Percentiles rank a stretch among this genome's conserved stretches.
phyloP scores from a whole-genome alignment of 768 basidiomycete species.

The Psilocybe cyanescens region DNA sequence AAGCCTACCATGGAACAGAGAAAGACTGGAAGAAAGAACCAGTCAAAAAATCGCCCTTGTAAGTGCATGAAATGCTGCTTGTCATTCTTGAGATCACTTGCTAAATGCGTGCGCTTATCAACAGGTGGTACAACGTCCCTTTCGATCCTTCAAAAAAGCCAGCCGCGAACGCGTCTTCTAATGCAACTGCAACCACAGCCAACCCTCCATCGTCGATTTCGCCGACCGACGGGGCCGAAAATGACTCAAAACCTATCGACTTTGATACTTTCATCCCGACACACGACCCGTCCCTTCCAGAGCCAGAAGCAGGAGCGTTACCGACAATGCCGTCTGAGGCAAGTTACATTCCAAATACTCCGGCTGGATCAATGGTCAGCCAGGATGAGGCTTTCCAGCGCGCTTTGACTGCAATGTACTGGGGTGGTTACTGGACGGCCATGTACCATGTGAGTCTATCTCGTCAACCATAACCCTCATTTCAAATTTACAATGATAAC shows the following conservation, averaged over 20 bases:
- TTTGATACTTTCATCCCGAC: conserved; percentile 73
- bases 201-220: not conserved
- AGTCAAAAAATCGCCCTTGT: conserved; percentile 76
- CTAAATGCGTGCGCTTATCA: conserved; percentile 23
- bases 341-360: conserved; percentile 31
- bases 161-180: conserved; percentile 11
- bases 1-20: conserved; percentile 69
- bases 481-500: not conserved
- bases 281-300: conserved; percentile 63
- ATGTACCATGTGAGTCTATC: conserved; percentile 68
- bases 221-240: conserved; percentile 29
- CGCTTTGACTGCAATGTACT: conserved; percentile 82
- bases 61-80: conserved; percentile 28
- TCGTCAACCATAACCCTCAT: not conserved
- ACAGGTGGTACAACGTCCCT: conserved; percentile 82
- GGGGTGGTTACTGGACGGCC: conserved; percentile 88
- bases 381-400: conserved; percentile 80
- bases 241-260: conserved; percentile 65
- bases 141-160: conserved; percentile 31
- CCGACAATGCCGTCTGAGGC: conserved; percentile 8
- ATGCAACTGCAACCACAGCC: not conserved
- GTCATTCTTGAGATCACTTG: not conserved
- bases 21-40: conserved; percentile 77
- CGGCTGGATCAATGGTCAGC: conserved; percentile 45
- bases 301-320: conserved; percentile 1